A percentile compares a stretch with the other conserved stretches of the same genome.
Conservation (phyloP, 2,329 filamentous ascomycete genomes). For the Hymenoscyphus fraxineus region DNA sequence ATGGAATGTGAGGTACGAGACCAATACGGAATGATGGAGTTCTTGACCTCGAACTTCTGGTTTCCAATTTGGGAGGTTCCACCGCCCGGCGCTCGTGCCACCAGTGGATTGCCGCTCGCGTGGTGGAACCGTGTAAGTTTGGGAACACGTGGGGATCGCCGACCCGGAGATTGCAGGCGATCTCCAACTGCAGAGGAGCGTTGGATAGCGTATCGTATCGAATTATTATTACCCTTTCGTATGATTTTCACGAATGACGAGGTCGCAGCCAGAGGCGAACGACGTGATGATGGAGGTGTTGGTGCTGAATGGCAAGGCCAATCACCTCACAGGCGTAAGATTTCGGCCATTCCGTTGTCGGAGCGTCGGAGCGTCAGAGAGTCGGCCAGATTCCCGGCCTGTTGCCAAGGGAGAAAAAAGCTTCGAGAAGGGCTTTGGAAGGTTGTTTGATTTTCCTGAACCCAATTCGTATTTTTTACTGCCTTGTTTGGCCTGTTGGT, state of each 20-base stretch:
- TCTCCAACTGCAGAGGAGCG: not conserved
- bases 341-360: not conserved
- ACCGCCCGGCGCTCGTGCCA: not conserved
- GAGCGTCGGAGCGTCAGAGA: not conserved
- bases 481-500: not conserved
- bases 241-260: not conserved
- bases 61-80: not conserved
- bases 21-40: not conserved
- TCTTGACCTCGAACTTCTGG: not conserved
- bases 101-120: not conserved
- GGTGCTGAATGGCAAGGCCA: too few relatives aligned
- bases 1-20: too few relatives aligned
- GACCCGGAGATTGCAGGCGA: not conserved
- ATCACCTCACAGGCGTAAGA: too few relatives aligned
- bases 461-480: not conserved
- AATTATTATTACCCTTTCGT: too few relatives aligned
- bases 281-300: not conserved
- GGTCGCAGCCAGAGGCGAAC: not conserved
- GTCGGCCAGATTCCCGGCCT: not conserved
- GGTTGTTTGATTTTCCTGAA: not conserved
- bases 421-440: not conserved
- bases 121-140: not conserved
- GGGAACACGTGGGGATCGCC: not conserved
- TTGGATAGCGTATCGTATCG: too few relatives aligned
- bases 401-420: not conserved